Evolutionary conservation across 1,139 yeast species (phyloP), one percentile per base, ranked within the genome.

Genomic region (Yamadazyma spencermartinsiae): DNA sequence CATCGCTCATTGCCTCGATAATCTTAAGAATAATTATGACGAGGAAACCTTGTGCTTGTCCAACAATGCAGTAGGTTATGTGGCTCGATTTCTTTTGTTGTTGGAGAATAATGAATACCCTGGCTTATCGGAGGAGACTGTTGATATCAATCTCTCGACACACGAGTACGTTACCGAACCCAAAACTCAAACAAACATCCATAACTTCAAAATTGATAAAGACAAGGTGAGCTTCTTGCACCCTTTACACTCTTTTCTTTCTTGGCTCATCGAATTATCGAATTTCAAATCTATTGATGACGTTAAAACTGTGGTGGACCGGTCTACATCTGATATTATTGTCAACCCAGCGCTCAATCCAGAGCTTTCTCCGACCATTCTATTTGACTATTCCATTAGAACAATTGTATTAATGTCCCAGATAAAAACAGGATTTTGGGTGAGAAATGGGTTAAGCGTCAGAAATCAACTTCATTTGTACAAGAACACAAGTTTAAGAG

Each of bases 381-480:
- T 82, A 5, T 79, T 82, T 48, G 96, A 88, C 44, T 84, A 85
- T 46, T 84, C 97, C 0, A 61, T 92, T 16, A 72, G 95, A 42
- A 84, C 92, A 0, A 58, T 87, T 23, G 83, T 74, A 0, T 55
- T 77, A 9, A 59, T 74, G 60, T 72, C 82, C 0, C 83, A 78
- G 48, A 75, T 78, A 2, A 77, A 77, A 45, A 67, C 78, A 0
- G 82, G 82, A 0, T 69, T 72, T 40, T 78, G 83, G 83, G 82
- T 78, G 0, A 63, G 84, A 49, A 79, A 79, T 57, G 73, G 77
- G 1, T 75, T 79, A 44, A 83, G 92, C 32, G 80, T 88, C 10
- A 73, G 86, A 36, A 81, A 82, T 24, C 98, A 92, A 54, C 72
- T 86, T 48, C 84, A 82, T 49, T 80, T 89, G 45, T 92, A 92